phyloP scores from a whole-genome alignment of 2,329 filamentous ascomycete genomes.

The Zopfia rhizophila region DNA sequence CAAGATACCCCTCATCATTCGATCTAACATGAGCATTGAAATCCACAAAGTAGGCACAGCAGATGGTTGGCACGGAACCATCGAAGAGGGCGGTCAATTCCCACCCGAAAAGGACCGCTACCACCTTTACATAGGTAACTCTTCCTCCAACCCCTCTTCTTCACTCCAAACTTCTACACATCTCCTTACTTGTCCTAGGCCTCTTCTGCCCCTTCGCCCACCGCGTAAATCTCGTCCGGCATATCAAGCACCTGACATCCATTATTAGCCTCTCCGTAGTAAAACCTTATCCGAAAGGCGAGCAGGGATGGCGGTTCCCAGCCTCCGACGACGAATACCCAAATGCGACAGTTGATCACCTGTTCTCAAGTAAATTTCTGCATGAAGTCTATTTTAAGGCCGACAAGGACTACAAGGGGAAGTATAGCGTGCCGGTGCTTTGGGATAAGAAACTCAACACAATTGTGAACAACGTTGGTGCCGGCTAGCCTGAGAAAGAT shows the following conservation, averaged over 20 bases:
- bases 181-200: constrained; percentile 49
- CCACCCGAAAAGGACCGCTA: constrained; percentile 63
- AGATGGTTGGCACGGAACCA: constrained; percentile 64
- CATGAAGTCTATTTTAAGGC: constrained; percentile 72
- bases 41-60: constrained; percentile 53
- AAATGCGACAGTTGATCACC: constrained; percentile 68
- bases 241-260: constrained; percentile 67
- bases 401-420: constrained; percentile 68
- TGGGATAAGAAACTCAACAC: constrained; percentile 69
- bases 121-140: constrained; percentile 63
- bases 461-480: constrained; percentile 65
- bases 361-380: constrained; percentile 68
- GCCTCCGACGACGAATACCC: constrained; percentile 63
- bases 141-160: neutral
- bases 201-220: constrained; percentile 75
- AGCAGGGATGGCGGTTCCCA: constrained; percentile 70
- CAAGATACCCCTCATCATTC: no score
- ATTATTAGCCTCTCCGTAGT: constrained; percentile 68
- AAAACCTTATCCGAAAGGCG: constrained; percentile 73
- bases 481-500: neutral
- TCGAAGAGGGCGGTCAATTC: constrained; percentile 59
- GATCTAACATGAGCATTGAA: no score
- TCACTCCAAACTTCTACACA: constrained; percentile 1
- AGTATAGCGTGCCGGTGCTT: constrained; percentile 69
- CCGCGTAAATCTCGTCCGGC: constrained; percentile 66